Conservation (phyloP, 352 stramenopile genomes). For the Pythium sukuiense region DNA sequence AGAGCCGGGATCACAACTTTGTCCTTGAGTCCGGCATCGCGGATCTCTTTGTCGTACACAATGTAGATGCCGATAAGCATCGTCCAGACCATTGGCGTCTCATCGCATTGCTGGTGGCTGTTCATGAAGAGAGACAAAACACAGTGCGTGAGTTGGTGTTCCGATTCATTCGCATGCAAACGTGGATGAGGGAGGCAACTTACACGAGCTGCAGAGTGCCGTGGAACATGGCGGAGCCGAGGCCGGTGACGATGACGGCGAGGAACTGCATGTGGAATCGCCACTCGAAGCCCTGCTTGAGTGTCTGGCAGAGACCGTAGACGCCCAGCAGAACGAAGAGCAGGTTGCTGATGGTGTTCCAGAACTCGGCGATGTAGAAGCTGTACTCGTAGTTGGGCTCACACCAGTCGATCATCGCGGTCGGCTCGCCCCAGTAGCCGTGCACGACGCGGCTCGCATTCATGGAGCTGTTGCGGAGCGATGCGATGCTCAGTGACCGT, state of each 20-base stretch:
- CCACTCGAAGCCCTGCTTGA: constrained; percentile 67
- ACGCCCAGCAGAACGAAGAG: constrained; percentile 78
- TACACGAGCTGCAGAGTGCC: constrained; percentile 78
- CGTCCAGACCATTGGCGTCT: constrained; percentile 83
- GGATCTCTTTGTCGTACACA: constrained; percentile 69
- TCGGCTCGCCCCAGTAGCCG: constrained; percentile 55
- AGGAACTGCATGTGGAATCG: constrained; percentile 76
- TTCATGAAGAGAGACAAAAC: neutral
- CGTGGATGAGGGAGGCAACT: neutral
- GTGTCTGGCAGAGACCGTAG: constrained; percentile 65
- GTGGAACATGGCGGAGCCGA: constrained; percentile 86
- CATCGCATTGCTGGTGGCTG: constrained; percentile 70
- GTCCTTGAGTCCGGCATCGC: constrained; percentile 39
- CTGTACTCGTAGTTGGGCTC: constrained; percentile 81
- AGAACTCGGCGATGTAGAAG: constrained; percentile 86
- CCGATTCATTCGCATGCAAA: too few relatives aligned
- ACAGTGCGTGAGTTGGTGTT: neutral
- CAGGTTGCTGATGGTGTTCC: constrained; percentile 86
- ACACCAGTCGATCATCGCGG: constrained; percentile 88
- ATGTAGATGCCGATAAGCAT: constrained; percentile 79
- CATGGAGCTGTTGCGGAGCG: neutral
- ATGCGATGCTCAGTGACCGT: neutral
- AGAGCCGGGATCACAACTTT: constrained; percentile 45
- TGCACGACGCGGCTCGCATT: neutral
- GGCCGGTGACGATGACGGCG: constrained; percentile 71